Conservation (phyloP, 169 alveolate genomes). For the Eimeria maxima region DNA sequence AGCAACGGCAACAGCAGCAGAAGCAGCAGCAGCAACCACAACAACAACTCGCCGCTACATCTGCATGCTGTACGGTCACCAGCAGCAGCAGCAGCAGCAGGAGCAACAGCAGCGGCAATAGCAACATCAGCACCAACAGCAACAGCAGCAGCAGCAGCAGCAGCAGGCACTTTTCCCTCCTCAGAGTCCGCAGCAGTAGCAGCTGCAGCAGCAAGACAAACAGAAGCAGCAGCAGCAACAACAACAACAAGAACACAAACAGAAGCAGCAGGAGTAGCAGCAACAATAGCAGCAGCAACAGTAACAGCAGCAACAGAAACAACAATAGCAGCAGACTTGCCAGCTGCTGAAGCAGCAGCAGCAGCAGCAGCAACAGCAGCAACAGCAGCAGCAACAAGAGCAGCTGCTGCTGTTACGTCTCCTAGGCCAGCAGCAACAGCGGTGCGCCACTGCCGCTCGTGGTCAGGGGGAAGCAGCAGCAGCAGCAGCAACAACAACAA, state of each 20-base stretch:
- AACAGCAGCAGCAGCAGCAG: neutral
- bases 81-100: too few species aligned
- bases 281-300: constrained; percentile 5
- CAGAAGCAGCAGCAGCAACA: neutral
- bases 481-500: too few species aligned
- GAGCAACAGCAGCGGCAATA: neutral
- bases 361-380: constrained; percentile 4
- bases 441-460: too few species aligned
- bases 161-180: too few species aligned
- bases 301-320: neutral
- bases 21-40: too few species aligned
- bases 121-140: neutral
- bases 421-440: too few species aligned
- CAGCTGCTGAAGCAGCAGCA: neutral
- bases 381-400: constrained; percentile 5
- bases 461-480: too few species aligned
- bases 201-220: too few species aligned
- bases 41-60: too few species aligned
- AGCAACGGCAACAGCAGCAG: too few species aligned
- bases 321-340: too few species aligned
- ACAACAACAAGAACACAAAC: neutral
- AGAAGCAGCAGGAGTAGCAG: neutral
- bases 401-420: neutral
- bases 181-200: neutral
- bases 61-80: too few species aligned